A percentile compares a stretch with the other conserved stretches of the same genome.
Evolutionary conservation across 257 asterid genomes (phyloP).

Genomic region (Ophiorrhiza pumila): DNA sequence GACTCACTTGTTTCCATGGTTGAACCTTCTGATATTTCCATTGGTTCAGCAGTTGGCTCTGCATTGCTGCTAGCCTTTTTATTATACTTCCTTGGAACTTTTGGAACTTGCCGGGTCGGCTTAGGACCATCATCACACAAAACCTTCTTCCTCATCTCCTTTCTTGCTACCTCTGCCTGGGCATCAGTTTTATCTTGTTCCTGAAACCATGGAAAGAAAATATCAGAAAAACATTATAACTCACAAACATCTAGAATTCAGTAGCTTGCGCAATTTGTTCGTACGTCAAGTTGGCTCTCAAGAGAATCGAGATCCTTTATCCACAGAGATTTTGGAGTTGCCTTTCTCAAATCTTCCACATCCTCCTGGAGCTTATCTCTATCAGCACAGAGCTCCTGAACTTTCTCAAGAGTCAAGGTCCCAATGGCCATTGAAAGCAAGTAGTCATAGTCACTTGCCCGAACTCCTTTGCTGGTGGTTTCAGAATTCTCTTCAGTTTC

Average conservation of each 20-base stretch:
- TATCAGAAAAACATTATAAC: slow-evolving; percentile 1
- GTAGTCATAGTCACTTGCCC: slow-evolving; percentile 84
- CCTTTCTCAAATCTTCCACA: slow-evolving; percentile 61
- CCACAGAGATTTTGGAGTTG: slow-evolving; percentile 73
- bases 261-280: slow-evolving; percentile 18
- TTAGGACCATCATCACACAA: slow-evolving; percentile 27
- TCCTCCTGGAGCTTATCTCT: slow-evolving; percentile 56
- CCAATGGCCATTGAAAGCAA: slow-evolving; percentile 80
- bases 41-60: slow-evolving; percentile 45
- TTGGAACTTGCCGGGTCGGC: slow-evolving; percentile 33
- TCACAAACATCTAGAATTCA: background rate
- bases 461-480: slow-evolving; percentile 40
- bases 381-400: slow-evolving; percentile 66
- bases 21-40: slow-evolving; percentile 50
- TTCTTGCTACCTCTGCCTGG: slow-evolving; percentile 34
- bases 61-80: slow-evolving; percentile 47
- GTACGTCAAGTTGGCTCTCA: slow-evolving; percentile 63
- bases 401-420: slow-evolving; percentile 72
- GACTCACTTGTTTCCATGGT: slow-evolving; percentile 47
- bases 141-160: slow-evolving; percentile 36
- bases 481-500: slow-evolving; percentile 59
- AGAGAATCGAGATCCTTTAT: slow-evolving; percentile 70
- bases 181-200: slow-evolving; percentile 46
- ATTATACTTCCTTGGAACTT: slow-evolving; percentile 47
- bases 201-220: slow-evolving; percentile 31